Evolutionary conservation across 2,329 filamentous ascomycete species (phyloP).

Genomic region (Fusarium hostae): DNA sequence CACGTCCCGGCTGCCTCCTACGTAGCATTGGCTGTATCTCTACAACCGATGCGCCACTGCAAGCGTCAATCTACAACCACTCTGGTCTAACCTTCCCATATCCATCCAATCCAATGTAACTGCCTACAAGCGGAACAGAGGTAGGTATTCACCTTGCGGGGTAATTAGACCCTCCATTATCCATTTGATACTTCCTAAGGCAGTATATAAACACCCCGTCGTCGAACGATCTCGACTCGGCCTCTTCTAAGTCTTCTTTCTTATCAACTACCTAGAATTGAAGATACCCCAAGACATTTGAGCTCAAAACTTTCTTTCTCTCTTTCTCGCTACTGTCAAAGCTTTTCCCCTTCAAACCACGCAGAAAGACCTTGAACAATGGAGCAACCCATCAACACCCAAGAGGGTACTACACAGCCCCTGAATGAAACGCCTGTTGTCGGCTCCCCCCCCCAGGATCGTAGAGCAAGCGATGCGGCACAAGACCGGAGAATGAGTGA

Average conservation of each 20-base stretch:
- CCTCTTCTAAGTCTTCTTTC: not conserved
- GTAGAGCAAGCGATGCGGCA: conserved; percentile 37
- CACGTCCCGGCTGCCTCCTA: conserved; percentile 16
- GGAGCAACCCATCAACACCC: conserved; percentile 43
- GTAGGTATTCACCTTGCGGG: conserved; percentile 43
- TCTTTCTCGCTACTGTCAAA: not conserved
- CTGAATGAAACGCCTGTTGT: conserved; percentile 48
- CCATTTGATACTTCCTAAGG: conserved; percentile 8
- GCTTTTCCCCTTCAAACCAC: not conserved
- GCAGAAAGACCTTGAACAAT: conserved; percentile 12
- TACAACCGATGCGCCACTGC: conserved; percentile 1
- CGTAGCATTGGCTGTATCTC: conserved; percentile 12
- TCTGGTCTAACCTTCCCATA: conserved; percentile 1
- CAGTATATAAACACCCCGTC: conserved; percentile 32
- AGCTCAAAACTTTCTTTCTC: not conserved
- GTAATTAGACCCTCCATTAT: conserved; percentile 33
- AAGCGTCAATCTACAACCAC: not conserved
- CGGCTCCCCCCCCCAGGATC: conserved; percentile 32
- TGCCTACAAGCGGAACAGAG: not conserved
- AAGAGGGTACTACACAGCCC: conserved; percentile 40
- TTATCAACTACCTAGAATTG: not conserved
- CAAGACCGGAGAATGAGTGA: conserved; percentile 54
- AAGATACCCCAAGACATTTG: not conserved
- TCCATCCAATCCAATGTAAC: not conserved
- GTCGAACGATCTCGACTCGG: not conserved